Evolutionary conservation across 2,329 filamentous ascomycete species (phyloP), one percentile per base, ranked within the genome.

Genomic region (Cytospora mali): DNA sequence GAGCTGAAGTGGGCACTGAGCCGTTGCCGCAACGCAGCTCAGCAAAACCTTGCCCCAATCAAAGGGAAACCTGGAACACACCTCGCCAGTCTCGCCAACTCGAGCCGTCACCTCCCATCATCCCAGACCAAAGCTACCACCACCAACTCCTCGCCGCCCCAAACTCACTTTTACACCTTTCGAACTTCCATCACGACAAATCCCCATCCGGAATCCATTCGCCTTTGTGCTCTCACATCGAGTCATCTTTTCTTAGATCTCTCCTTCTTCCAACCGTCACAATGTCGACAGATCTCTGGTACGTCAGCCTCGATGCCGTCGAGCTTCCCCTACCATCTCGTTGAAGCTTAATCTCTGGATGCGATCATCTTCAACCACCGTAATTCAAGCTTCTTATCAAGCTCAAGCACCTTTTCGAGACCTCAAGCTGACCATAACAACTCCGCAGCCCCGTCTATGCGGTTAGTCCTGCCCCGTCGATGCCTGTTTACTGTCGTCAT

Each of bases 401-500:
- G 31, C 3, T 33, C 14, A 42, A 64, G 49, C 52, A 50, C 64
- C 62, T 67, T 66, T 70, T 14, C n/a, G 73, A 70, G 73, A 65
- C 31, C 67, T 65, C 59, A 67, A 77, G 76, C 84, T 86, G 76
- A 87, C 75, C 59, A 66, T 67, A 52, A 62, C 54, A 65, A 64
- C 66, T 68, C 63, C 75, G 67, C 73, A 99, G 94, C 84, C 94
- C 94, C 82, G 94, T 96, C 75, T 99, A 98, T 84, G 92, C 95
- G 86, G 95, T 98, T 88, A 92, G 94, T 97, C 74, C 68, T 66
- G 68, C 71, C 61, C 58, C 62, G 54, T 58, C 65, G 50, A 52
- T 65, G 65, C 61, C 33, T 55, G 28, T 57, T 51, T 13, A 29
- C 52, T 48, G 49, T 56, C 57, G 56, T 58, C 64, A 62, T 63